phyloP scores from a whole-genome alignment of 345 rosid species.

The Combretum micranthum region DNA sequence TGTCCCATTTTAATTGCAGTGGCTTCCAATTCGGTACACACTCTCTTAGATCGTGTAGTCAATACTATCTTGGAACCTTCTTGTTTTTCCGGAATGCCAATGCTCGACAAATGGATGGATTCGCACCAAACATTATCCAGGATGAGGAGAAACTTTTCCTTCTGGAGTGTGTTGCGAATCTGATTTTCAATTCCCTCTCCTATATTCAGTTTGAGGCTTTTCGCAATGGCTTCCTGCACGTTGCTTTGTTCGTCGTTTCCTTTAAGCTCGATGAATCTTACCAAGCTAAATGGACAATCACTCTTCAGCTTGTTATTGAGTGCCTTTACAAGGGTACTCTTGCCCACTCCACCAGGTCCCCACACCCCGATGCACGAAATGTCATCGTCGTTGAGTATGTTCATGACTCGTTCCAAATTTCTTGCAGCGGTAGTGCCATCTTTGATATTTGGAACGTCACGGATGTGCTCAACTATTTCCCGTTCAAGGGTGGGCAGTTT shows the following conservation, averaged over 20 bases:
- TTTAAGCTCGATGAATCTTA: constrained; percentile 15
- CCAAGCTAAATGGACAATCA: constrained; percentile 11
- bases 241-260: constrained; percentile 6
- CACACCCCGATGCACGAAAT: too few species aligned
- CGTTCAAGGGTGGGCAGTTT: too few species aligned
- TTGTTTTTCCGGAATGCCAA: constrained; percentile 15
- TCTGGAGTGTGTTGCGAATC: constrained; percentile 5
- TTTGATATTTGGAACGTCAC: too few species aligned
- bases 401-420: too few species aligned
- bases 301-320: constrained; percentile 20
- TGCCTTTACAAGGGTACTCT: constrained; percentile 23
- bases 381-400: too few species aligned
- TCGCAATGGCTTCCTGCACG: constrained; percentile 22
- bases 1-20: constrained; percentile 16
- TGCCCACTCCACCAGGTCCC: constrained; percentile 22
- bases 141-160: constrained; percentile 22
- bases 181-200: constrained; percentile 13
- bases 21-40: constrained; percentile 18
- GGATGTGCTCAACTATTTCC: too few species aligned
- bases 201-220: constrained; percentile 19
- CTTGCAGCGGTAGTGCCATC: too few species aligned
- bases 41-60: constrained; percentile 16
- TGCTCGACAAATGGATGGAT: constrained; percentile 10
- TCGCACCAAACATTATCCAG: constrained; percentile 1
- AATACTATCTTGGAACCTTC: constrained; percentile 14